Percentiles rank a stretch among this genome's conserved stretches.
phyloP scores from a whole-genome alignment of 495 filamentous ascomycete genomes.

The Penicillium manginii region DNA sequence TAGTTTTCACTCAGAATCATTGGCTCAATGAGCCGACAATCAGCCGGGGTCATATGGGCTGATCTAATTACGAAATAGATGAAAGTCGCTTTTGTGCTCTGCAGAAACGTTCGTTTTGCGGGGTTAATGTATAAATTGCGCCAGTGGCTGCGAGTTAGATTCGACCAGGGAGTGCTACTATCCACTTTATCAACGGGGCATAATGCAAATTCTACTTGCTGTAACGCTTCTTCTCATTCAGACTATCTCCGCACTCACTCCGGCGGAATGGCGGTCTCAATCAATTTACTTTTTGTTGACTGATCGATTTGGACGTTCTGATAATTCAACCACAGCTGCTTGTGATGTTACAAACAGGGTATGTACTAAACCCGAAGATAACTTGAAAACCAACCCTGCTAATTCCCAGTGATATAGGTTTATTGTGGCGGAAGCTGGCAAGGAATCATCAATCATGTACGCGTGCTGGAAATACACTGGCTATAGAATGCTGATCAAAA shows the following conservation, averaged over 20 bases:
- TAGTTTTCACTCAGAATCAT: not conserved
- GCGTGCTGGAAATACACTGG: slow-evolving; percentile 6
- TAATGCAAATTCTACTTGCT: not conserved
- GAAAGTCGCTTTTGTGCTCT: not conserved
- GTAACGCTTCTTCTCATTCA: slow-evolving; percentile 16
- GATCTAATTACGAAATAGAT: not conserved
- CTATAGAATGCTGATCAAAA: not conserved
- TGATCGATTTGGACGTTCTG: slow-evolving; percentile 71
- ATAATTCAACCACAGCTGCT: slow-evolving; percentile 62
- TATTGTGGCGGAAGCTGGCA: slow-evolving; percentile 80
- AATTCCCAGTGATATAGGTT: slow-evolving; percentile 17
- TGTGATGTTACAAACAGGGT: slow-evolving; percentile 51
- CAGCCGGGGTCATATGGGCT: not conserved
- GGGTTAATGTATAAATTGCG: not conserved
- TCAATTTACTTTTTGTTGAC: slow-evolving; percentile 77
- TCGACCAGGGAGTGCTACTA: not conserved
- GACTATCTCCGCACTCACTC: slow-evolving; percentile 31
- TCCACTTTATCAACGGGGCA: not conserved
- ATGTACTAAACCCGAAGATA: not conserved
- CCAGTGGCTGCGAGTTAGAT: not conserved
- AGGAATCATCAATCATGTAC: slow-evolving; percentile 70
- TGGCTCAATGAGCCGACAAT: slow-evolving; percentile 7
- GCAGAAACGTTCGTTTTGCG: not conserved
- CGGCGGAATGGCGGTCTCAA: slow-evolving; percentile 62
- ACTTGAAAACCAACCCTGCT: not conserved